These are phyloP conservation scores for Cyphellophora europaea DNA, from an alignment of 2,329 filamentous ascomycete species.

Conservation along the genomic window DNA sequence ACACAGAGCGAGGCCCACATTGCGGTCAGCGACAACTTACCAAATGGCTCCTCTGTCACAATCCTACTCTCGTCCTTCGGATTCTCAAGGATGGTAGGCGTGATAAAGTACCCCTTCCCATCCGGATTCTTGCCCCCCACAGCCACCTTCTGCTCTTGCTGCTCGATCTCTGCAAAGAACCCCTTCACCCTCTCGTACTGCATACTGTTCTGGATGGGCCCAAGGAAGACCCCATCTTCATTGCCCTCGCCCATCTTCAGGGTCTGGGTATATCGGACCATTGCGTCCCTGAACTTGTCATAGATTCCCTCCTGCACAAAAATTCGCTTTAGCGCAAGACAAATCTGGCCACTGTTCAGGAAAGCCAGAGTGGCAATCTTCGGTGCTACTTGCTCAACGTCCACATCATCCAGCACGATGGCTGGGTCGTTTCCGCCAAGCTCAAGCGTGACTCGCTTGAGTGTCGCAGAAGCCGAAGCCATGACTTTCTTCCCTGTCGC, in stretches of 20 bases:
- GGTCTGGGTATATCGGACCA: constrained; percentile 29
- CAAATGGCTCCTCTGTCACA: constrained; percentile 52
- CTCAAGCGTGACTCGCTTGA: constrained; percentile 55
- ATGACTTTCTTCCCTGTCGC: constrained; percentile 52
- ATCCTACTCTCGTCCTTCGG: constrained; percentile 46
- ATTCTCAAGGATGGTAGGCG: constrained; percentile 49
- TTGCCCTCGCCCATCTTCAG: constrained; percentile 21
- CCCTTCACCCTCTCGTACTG: constrained; percentile 52
- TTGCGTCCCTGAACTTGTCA: constrained; percentile 34
- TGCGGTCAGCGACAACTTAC: no score
- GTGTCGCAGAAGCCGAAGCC: constrained; percentile 41
- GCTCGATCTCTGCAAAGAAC: constrained; percentile 46
- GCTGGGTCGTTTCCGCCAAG: constrained; percentile 53
- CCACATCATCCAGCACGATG: constrained; percentile 49
- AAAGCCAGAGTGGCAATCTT: constrained; percentile 27
- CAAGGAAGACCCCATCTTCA: constrained; percentile 40
- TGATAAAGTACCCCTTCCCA: constrained; percentile 45
- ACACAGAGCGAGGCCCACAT: no score
- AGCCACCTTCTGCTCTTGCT: constrained; percentile 43
- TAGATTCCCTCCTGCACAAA: constrained; percentile 50
- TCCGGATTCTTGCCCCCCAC: constrained; percentile 35
- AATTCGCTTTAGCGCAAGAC: constrained; percentile 43
- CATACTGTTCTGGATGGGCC: constrained; percentile 55
- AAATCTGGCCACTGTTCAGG: constrained; percentile 25
- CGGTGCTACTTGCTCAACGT: constrained; percentile 40